Base-by-base conservation (phyloP, 2,329 filamentous ascomycete species). In the Ophiocordyceps sinensis region DNA sequence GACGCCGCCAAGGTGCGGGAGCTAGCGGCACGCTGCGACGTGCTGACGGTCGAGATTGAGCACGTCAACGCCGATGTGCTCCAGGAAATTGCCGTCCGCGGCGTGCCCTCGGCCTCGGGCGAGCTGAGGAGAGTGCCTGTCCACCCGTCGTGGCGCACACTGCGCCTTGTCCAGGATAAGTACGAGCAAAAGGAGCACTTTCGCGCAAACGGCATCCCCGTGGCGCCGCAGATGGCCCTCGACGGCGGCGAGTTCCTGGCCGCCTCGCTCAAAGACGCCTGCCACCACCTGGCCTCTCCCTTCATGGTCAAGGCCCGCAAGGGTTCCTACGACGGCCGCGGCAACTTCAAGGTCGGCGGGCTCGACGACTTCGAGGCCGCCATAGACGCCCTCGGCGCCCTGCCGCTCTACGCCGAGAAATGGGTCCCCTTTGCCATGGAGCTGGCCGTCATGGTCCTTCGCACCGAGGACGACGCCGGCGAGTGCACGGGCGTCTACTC, bases 1-100 rank as follows among this genome's bases (percentile, higher is more conserved):
- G 82, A 94, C 50, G 68, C 80, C 0, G 74, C 75, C 29, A 81
- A 84, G 48, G 87, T 96, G 48, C 76, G 79, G 36, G 71, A 85
- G 58, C 70, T 96, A n/a, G 87, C 89, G 2, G 64, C 73, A 32
- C 64, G 70, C 29, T 86, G 79, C 51, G 85, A 94, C 57, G 76
- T 94, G 14, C 68, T 95, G 45, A 95, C 87, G 0, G 85, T 94
- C 13, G 89, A 96, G 62, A 95, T 94, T 48, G 89, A 96, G 67
- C 89, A 95, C 62, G 82, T 95, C 44, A 78, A 95, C 60, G 91
- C 86, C n/a, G 70, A 85, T 41, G 81, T 91, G 21, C 73, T 95
- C 5, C 85, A 94, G 61, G 84, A 93, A 55, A 77, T 95, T 43
- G 77, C 75, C 5, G 74, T 75, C 14, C 66, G 69, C 41, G 77